A percentile compares a stretch with the other conserved stretches of the same genome.
Evolutionary conservation across 805 yeast genomes (phyloP).

Genomic region (Cyberlindnera xylosilytica): DNA sequence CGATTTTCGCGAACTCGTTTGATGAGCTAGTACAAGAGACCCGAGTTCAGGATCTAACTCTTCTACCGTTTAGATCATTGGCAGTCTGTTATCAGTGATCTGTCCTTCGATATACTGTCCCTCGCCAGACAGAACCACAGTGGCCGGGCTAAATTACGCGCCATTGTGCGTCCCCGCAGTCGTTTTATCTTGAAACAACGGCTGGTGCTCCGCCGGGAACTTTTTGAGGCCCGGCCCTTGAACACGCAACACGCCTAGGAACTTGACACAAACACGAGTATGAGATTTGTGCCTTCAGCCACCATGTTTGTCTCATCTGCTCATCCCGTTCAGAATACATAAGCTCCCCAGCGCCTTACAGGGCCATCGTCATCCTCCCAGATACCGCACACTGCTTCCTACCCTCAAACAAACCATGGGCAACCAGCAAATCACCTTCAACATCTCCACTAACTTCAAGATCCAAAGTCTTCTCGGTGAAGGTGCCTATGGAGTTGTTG

Average conservation of each 20-base stretch:
- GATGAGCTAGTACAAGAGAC: no score
- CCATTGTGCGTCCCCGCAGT: background rate
- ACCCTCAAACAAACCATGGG: no score
- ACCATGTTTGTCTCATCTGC: background rate
- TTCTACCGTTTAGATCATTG: no score
- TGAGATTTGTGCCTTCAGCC: background rate
- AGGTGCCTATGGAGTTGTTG: conserved; percentile 95
- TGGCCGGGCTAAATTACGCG: background rate
- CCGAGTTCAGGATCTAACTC: no score
- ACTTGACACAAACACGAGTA: background rate
- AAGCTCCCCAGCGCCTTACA: background rate
- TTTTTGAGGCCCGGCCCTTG: background rate
- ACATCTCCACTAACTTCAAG: conserved; percentile 84
- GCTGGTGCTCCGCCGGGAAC: background rate
- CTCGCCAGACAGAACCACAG: no score
- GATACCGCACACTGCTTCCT: no score
- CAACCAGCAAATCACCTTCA: conserved; percentile 54
- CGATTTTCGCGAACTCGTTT: conserved; percentile 1
- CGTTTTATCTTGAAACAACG: background rate
- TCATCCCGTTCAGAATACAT: background rate
- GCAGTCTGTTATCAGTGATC: no score
- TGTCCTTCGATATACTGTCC: no score
- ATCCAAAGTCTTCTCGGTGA: conserved; percentile 85
- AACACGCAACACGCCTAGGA: background rate
- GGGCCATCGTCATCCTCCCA: no score